Percentiles rank a stretch among this genome's conserved stretches.
Evolutionary conservation across 2,329 filamentous ascomycete genomes (phyloP).

Genomic region (Diaporthe sp.): DNA sequence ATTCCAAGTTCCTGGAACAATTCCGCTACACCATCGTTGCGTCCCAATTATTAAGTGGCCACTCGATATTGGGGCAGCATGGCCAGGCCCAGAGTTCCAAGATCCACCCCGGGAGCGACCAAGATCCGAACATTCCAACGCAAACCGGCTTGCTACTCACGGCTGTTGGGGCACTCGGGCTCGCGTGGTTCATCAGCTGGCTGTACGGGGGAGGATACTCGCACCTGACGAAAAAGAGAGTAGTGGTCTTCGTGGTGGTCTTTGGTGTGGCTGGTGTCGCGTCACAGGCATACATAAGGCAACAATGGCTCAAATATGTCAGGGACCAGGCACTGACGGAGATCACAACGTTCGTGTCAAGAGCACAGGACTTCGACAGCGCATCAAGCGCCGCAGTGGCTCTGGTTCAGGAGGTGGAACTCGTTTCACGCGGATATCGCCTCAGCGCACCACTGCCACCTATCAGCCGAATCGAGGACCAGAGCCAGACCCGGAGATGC

Average conservation of each 20-base stretch:
- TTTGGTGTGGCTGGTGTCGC: slow-evolving; percentile 68
- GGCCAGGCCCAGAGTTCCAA: slow-evolving; percentile 41
- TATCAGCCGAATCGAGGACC: slow-evolving; percentile 91
- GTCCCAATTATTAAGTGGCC: slow-evolving; percentile 86
- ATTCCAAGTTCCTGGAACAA: slow-evolving; percentile 88
- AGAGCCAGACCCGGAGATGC: slow-evolving; percentile 83
- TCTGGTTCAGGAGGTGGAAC: slow-evolving; percentile 93
- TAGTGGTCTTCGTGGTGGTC: slow-evolving; percentile 60
- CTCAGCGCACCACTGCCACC: slow-evolving; percentile 86
- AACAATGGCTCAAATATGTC: slow-evolving; percentile 86
- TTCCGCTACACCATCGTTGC: slow-evolving; percentile 95
- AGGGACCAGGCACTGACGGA: slow-evolving; percentile 80
- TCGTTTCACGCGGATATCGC: slow-evolving; percentile 84
- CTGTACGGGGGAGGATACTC: slow-evolving; percentile 66
- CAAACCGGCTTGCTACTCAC: slow-evolving; percentile 66
- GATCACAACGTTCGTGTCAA: slow-evolving; percentile 77
- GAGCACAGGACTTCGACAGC: slow-evolving; percentile 85
- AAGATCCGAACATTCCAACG: slow-evolving; percentile 51
- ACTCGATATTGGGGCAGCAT: slow-evolving; percentile 66
- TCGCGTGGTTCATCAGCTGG: slow-evolving; percentile 83
- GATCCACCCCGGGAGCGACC: slow-evolving; percentile 26
- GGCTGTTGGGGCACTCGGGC: slow-evolving; percentile 75
- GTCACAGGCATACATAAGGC: slow-evolving; percentile 79
- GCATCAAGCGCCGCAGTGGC: slow-evolving; percentile 82
- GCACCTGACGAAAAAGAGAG: slow-evolving; percentile 69